A percentile compares a stretch with the other conserved stretches of the same genome.
Evolutionary conservation across 345 rosid genomes (phyloP).

Genomic region (Salix koriyanagi): DNA sequence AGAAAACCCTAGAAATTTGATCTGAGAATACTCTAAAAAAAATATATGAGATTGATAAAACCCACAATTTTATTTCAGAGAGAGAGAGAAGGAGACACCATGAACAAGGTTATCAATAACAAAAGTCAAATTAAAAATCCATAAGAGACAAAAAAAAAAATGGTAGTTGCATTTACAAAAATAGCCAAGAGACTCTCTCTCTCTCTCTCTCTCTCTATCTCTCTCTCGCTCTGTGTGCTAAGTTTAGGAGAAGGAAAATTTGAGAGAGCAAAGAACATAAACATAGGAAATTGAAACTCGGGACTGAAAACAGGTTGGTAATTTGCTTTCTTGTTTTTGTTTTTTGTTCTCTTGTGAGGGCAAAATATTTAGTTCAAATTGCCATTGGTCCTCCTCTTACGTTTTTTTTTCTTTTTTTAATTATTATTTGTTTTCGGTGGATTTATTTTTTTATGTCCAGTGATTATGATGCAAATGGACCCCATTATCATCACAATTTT

Average conservation of each 20-base stretch:
- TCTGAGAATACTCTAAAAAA: neutral
- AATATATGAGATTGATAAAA: conserved; percentile 24
- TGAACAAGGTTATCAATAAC: neutral
- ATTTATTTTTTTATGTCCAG: neutral
- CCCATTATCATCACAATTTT: neutral
- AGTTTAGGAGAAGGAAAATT: neutral
- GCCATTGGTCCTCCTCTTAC: conserved; percentile 10
- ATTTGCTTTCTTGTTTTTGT: neutral
- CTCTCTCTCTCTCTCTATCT: neutral
- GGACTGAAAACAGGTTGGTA: neutral
- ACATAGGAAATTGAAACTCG: neutral
- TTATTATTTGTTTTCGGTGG: neutral
- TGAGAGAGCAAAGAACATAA: neutral
- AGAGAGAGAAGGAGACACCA: neutral
- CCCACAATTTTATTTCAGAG: conserved; percentile 30
- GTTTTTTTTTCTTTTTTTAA: neutral
- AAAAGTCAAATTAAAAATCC: neutral
- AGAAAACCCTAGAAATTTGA: conserved; percentile 12
- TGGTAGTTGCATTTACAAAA: neutral
- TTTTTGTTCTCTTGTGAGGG: neutral
- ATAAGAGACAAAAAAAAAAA: neutral
- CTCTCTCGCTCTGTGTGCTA: neutral
- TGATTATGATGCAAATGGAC: conserved; percentile 17
- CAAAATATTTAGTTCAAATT: neutral
- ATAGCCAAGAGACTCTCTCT: neutral